Base-by-base conservation (phyloP, 176 grass and related monocot species). In the Oryza punctata region DNA sequence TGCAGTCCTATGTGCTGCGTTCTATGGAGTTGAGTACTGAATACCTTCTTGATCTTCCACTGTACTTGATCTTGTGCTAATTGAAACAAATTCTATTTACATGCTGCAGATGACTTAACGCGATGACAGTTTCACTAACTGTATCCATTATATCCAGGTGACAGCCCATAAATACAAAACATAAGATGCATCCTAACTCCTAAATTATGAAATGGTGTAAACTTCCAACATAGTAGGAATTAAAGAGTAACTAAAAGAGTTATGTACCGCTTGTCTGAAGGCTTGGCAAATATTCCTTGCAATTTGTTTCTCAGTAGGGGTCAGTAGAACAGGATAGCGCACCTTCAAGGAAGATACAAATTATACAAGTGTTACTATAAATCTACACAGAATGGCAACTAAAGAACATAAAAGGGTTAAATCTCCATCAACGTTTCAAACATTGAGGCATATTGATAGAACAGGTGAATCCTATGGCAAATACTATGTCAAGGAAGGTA, bases 231-330 rank as follows among this genome's bases (percentile, higher is more conserved):
- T 47, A 63, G 38, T 80, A 81, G 10, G 33, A 15, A 21, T 19
- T 44, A 29, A 41, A 75, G 6, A 78, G 12, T 24, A 47, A 18
- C 47, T 64, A 77, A 72, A 61, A 63, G 33, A 12, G 38, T 30
- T 82, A 35, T 70, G 75, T 98, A 98, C 95, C 81, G 81, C 90
- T 98, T 98, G 92, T 81, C 91, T 76, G 81, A 98, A 98, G 86
- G 92, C 95, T 78, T 79, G 81, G 85, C 89, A 98, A 85, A 98
- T 89, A 63, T 86, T 94, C 66, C 95, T 83, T 84, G 95, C 92
- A 66, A 98, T 93, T 87, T 98, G 92, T 94, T 98, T 98, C 88
- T 98, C 95, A 33, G 88, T 59, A 68, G 92, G 95, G 47, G 88
- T 94, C 57, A 98, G 66, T 63, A 98, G 69, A 85, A 98, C 95